Percentiles rank a stretch among this genome's conserved stretches.
Evolutionary conservation across 2,329 filamentous ascomycete genomes (phyloP).

Genomic region (Metarhizium anisopliae): DNA sequence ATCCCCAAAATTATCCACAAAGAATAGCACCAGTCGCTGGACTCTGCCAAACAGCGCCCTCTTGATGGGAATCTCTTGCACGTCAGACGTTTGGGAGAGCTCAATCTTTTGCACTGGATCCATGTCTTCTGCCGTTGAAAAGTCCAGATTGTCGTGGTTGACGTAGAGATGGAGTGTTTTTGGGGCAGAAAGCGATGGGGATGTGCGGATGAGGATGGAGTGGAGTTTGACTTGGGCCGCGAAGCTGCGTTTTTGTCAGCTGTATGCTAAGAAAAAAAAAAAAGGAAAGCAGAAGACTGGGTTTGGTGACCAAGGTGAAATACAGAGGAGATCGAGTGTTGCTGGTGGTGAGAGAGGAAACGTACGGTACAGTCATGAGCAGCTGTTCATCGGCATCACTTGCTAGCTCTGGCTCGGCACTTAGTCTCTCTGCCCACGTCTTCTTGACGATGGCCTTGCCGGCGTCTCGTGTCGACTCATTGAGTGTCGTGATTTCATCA

Average conservation of each 20-base stretch:
- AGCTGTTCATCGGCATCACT: constrained; percentile 90
- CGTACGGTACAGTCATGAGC: constrained; percentile 84
- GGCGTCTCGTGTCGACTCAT: constrained; percentile 61
- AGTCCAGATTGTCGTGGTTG: constrained; percentile 85
- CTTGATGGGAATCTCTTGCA: constrained; percentile 83
- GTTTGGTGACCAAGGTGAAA: too few relatives aligned
- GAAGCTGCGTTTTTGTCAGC: constrained; percentile 48
- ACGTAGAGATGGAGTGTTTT: constrained; percentile 78
- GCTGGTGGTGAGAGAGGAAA: constrained; percentile 10
- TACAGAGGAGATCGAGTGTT: neutral
- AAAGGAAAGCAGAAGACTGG: neutral
- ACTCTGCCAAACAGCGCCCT: constrained; percentile 83
- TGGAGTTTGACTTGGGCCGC: constrained; percentile 91
- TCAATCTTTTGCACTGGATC: constrained; percentile 66
- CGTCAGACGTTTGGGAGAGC: constrained; percentile 66
- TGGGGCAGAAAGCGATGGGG: constrained; percentile 60
- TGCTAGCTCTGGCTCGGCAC: constrained; percentile 62
- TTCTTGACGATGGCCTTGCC: constrained; percentile 77
- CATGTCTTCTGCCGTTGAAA: constrained; percentile 61
- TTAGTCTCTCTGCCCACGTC: constrained; percentile 76
- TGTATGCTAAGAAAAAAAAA: neutral
- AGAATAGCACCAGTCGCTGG: constrained; percentile 75
- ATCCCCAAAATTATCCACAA: constrained; percentile 80
- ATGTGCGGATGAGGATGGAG: constrained; percentile 76
- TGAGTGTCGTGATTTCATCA: constrained; percentile 72